Evolutionary conservation across 768 basidiomycete species (phyloP).

Genomic region (Pleurotus cornucopiae): DNA sequence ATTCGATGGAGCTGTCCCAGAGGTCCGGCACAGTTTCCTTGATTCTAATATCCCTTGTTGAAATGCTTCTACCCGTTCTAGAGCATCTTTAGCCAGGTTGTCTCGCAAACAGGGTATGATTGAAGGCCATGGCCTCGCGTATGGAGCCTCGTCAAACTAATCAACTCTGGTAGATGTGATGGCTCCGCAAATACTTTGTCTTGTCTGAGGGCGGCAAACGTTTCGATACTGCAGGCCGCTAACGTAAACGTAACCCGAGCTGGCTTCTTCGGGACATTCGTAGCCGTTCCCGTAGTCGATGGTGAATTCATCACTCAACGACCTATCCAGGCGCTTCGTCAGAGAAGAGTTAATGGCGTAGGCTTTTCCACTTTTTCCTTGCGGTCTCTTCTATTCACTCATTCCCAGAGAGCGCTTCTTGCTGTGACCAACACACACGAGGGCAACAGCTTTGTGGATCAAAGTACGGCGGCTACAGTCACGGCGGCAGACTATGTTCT

Average conservation of each 20-base stretch:
- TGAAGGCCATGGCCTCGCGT: background rate
- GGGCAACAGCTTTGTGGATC: slow-evolving; percentile 19
- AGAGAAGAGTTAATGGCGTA: background rate
- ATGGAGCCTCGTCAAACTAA: background rate
- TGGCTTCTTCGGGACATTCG: slow-evolving; percentile 23
- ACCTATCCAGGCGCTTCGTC: background rate
- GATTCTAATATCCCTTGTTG: too few relatives aligned
- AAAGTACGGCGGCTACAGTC: slow-evolving; percentile 8
- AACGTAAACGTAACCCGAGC: slow-evolving; percentile 18
- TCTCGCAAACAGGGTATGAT: background rate
- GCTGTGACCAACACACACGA: slow-evolving; percentile 22
- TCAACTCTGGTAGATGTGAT: slow-evolving; percentile 10
- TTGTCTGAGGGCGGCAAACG: slow-evolving; percentile 15
- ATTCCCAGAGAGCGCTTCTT: slow-evolving; percentile 14
- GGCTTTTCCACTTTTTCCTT: background rate
- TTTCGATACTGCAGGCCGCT: slow-evolving; percentile 15
- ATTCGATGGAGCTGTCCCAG: slow-evolving; percentile 22
- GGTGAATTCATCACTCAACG: slow-evolving; percentile 22
- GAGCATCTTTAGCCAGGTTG: background rate
- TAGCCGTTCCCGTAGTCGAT: slow-evolving; percentile 28
- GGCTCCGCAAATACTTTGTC: slow-evolving; percentile 5
- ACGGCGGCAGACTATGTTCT: slow-evolving; percentile 10
- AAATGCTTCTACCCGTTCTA: background rate
- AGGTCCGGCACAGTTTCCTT: background rate
- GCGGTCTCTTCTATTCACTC: background rate